phyloP scores from a whole-genome alignment of 1,139 yeast species.

The Meyerozyma guilliermondii region DNA sequence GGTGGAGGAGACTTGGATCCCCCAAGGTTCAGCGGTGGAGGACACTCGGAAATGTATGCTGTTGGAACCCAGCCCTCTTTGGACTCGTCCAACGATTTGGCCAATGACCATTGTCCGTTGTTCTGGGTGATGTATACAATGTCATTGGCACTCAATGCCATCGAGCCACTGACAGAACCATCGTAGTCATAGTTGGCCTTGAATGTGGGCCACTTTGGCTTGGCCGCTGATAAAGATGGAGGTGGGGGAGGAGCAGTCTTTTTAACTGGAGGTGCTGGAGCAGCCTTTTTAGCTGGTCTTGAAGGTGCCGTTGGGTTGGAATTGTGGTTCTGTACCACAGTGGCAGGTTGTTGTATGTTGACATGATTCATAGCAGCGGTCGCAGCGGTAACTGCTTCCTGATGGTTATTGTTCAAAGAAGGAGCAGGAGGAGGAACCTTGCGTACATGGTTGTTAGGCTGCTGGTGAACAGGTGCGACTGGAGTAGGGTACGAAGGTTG shows the following conservation, averaged over 20 bases:
- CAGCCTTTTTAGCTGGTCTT: constrained; percentile 29
- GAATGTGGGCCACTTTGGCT: constrained; percentile 72
- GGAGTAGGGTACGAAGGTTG: constrained; percentile 5
- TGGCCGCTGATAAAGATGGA: constrained; percentile 51
- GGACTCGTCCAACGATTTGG: constrained; percentile 66
- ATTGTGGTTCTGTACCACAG: constrained; percentile 8
- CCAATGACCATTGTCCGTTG: constrained; percentile 89
- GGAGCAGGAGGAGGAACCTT: constrained; percentile 10
- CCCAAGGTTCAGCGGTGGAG: constrained; percentile 31
- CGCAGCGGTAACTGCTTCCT: not conserved
- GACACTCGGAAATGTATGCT: constrained; percentile 72
- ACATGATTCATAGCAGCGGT: constrained; percentile 4
- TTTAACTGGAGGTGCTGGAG: constrained; percentile 35
- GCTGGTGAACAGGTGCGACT: constrained; percentile 6
- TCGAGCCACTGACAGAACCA: constrained; percentile 80
- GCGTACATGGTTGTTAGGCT: constrained; percentile 6
- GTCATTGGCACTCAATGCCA: constrained; percentile 70
- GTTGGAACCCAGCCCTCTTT: constrained; percentile 98
- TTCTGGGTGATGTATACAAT: constrained; percentile 66
- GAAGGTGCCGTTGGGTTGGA: constrained; percentile 9
- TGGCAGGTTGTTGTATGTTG: constrained; percentile 1
- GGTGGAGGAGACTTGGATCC: constrained; percentile 20
- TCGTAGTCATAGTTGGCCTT: constrained; percentile 87
- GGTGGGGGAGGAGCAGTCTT: constrained; percentile 48
- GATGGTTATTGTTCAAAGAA: not conserved